phyloP scores from a whole-genome alignment of 768 basidiomycete genomes.

The Sarcomyxa edulis region DNA sequence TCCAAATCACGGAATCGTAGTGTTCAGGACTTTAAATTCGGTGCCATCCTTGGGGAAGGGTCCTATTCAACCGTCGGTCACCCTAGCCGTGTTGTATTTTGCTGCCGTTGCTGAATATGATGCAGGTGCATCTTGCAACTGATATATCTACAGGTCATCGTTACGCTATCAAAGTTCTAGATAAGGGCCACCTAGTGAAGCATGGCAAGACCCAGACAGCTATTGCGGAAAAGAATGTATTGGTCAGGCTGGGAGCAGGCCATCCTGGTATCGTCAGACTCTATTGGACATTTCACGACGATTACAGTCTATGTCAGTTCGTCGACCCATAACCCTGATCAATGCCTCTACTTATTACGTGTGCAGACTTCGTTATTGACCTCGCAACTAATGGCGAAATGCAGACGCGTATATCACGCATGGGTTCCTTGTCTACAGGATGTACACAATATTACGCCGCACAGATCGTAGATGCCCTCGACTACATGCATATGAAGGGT shows the following conservation, averaged over 20 bases:
- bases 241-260: conserved; percentile 64
- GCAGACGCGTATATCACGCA: conserved; percentile 60
- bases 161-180: conserved; percentile 78
- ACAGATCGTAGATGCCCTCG: conserved; percentile 83
- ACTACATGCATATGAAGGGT: conserved; percentile 86
- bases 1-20: conserved; percentile 34
- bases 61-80: conserved; percentile 73
- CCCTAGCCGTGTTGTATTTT: not conserved
- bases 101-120: conserved; percentile 21
- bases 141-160: too few relatives aligned
- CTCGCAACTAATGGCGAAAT: conserved; percentile 75
- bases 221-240: conserved; percentile 74
- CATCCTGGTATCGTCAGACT: conserved; percentile 82
- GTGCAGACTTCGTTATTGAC: conserved; percentile 73
- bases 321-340: too few relatives aligned
- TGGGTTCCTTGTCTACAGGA: conserved; percentile 80
- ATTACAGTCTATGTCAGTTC: conserved; percentile 73
- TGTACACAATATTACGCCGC: conserved; percentile 86
- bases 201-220: conserved; percentile 76
- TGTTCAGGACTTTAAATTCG: conserved; percentile 68
- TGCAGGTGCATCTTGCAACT: conserved; percentile 46
- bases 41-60: conserved; percentile 72
- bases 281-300: conserved; percentile 83
- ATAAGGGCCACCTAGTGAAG: conserved; percentile 77
- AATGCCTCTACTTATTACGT: conserved; percentile 6